Conservation (phyloP, 805 yeast genomes). For the Lipomyces starkeyi region DNA sequence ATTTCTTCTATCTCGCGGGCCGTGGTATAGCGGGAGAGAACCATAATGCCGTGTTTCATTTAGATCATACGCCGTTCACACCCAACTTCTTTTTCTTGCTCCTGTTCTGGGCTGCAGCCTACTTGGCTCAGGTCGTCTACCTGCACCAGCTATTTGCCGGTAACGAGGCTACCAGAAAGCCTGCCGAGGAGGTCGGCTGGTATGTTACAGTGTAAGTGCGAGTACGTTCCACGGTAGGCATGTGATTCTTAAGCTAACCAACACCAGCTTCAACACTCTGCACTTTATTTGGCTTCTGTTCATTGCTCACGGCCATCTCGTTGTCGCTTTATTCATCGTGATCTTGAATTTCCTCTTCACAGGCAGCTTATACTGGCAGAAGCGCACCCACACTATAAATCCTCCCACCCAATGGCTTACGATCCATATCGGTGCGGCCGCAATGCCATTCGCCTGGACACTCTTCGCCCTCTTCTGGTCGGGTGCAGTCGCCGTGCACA, state of each 20-base stretch:
- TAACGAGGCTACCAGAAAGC: conserved; percentile 38
- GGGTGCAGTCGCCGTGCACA: conserved; percentile 76
- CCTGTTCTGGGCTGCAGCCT: conserved; percentile 64
- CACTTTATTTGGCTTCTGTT: conserved; percentile 68
- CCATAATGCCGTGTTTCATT: conserved; percentile 29
- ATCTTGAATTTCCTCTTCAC: conserved; percentile 66
- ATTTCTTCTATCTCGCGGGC: conserved; percentile 63
- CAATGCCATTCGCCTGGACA: conserved; percentile 78
- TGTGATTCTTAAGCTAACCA: neutral
- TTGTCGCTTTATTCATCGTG: conserved; percentile 63
- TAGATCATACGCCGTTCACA: conserved; percentile 72
- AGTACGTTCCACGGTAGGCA: neutral
- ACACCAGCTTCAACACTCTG: conserved; percentile 57
- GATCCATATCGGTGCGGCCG: conserved; percentile 69
- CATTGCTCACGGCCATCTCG: conserved; percentile 64
- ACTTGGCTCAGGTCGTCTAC: conserved; percentile 56
- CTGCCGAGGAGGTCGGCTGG: conserved; percentile 51
- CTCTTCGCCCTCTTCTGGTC: conserved; percentile 80
- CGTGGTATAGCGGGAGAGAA: conserved; percentile 50
- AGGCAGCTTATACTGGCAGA: conserved; percentile 54
- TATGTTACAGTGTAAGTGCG: conserved; percentile 58
- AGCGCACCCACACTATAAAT: conserved; percentile 63
- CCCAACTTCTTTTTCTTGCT: conserved; percentile 49
- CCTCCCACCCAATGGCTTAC: conserved; percentile 58
- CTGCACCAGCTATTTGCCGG: conserved; percentile 42